Conservation (phyloP, 768 basidiomycete species). For the Thelephora ganbajun region DNA sequence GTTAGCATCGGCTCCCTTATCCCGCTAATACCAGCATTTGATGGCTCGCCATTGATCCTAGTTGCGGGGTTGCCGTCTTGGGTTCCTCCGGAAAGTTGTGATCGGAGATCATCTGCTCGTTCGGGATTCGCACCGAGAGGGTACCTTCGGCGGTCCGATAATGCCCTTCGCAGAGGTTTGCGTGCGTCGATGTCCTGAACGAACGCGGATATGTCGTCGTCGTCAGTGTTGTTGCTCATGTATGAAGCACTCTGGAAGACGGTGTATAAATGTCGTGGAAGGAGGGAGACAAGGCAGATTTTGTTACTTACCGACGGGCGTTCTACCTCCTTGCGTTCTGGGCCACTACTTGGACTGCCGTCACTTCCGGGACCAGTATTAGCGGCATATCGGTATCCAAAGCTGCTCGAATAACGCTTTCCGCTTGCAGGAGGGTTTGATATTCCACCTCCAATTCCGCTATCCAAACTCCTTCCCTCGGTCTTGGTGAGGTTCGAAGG, state of each 20-base stretch:
- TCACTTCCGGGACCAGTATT: conserved; percentile 23
- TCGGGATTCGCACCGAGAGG: conserved; percentile 8
- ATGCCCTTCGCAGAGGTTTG: conserved; percentile 32
- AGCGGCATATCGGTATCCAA: conserved; percentile 52
- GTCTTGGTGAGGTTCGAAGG: conserved; percentile 28
- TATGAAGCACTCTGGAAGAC: conserved; percentile 25
- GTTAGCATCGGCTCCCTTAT: conserved; percentile 42
- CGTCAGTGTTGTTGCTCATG: conserved; percentile 39
- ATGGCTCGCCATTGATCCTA: neutral
- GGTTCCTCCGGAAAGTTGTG: neutral
- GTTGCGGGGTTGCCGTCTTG: neutral
- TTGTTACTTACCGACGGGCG: conserved; percentile 9
- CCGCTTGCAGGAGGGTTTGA: conserved; percentile 9
- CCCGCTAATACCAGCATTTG: neutral
- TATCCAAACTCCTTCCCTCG: conserved; percentile 7
- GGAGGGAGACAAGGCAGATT: conserved; percentile 2
- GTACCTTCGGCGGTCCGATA: conserved; percentile 8
- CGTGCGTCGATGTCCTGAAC: conserved; percentile 65
- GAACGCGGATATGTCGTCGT: conserved; percentile 68
- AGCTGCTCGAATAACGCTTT: conserved; percentile 68
- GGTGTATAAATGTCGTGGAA: neutral
- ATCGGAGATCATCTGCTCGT: conserved; percentile 2
- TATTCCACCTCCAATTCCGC: conserved; percentile 6
- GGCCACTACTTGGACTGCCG: conserved; percentile 25
- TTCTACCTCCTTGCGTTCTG: conserved; percentile 13